Base-by-base conservation (phyloP, 345 rosid species). In the Nephelium lappaceum region DNA sequence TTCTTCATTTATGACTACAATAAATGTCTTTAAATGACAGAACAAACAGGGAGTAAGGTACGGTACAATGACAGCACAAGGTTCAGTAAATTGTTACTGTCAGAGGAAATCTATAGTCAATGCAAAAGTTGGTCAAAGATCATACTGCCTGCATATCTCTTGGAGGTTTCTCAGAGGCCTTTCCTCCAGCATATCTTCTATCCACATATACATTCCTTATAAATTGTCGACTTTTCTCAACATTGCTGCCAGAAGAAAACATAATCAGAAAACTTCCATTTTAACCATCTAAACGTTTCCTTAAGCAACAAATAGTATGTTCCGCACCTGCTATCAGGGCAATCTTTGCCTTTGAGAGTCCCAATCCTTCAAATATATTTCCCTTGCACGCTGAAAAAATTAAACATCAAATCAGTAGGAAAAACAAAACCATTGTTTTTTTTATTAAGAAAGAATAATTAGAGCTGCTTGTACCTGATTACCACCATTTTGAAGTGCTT, bases 401-500 rank as follows among this genome's bases (percentile, higher is more conserved):
- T 67, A 55, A 49, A 43, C 5, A 76, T 81, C 58, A 75, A 69
- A 80, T 85, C 75, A 84, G 74, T 15, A 71, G 38, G 31, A 25
- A 11, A 61, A 69, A 45, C 51, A 45, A 27, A 87, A 80, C 23
- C 41, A 75, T 67, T 61, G 6, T 15, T 16, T 38, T 55, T 81
- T 80, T 81, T 69, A 53, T 63, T 43, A 27, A 69, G 69, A 43
- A 12, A 24, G 19, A 67, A 65, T 69, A 36, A 27, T 19, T 51
- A 66, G 63, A 73, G 65, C 18, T 51, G 68, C 61, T 70, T 21
- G 21, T 84, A 96, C 98, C 98, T 96, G 98, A 90, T 96, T 96
- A 68, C 99, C 98, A 77, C 99, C 99, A 79, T 82, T 91, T 83
- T 96, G 98, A 86, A 96, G 98, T 43, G 92, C 91, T 83, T 94